Evolutionary conservation across 2,329 filamentous ascomycete species (phyloP), one percentile per base, ranked within the genome.

Genomic region (Nakataea oryzae): DNA sequence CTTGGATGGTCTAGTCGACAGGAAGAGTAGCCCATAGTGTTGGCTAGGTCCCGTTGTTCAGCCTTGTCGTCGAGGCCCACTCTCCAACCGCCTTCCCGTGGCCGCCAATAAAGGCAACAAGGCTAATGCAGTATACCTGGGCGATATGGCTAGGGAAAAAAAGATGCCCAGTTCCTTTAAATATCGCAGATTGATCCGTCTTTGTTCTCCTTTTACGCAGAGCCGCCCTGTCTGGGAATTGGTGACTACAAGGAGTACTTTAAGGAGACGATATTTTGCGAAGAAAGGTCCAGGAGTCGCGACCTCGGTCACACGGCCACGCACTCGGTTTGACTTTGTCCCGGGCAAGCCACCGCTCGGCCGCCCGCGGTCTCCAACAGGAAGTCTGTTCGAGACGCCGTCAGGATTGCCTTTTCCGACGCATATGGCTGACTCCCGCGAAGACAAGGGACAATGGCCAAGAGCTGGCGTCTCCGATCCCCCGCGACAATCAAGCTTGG

Each of bases 61-160:
- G 67, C 59, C 70, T 70, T 63, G 64, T 66, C 17, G 66, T 65
- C 56, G 69, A 70, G 62, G 60, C 61, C 68, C 67, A 3, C 62
- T 63, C 12, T 62, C 57, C n/a, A 50, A 62, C 5, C 29, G 62
- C 2, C 66, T 70, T 3, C 63, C 67, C 54, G 68, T 70, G 2
- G 69, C 70, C 21, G 34, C 63, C 29, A 66, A 69, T 63, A 69
- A 68, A 70, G 85, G 84, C 56, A 79, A 83, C 67, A 85, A 87
- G 80, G 32, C 71, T 81, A 26, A 75, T 83, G 70, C 81, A 83
- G 69, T 81, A 79, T 64, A 67, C 81, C 17, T 83, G 81, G 80
- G 80, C 83, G 70, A 71, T 80, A 5, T 82, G 68, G 62, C 63
- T 69, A 59, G 66, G 69, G 3, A 57, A 65, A 30, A 17, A 21